Percentiles rank a stretch among this genome's conserved stretches.
These are phyloP conservation scores for Pugionium cornutum DNA, from an alignment of 345 rosid species.

Conservation along the genomic window DNA sequence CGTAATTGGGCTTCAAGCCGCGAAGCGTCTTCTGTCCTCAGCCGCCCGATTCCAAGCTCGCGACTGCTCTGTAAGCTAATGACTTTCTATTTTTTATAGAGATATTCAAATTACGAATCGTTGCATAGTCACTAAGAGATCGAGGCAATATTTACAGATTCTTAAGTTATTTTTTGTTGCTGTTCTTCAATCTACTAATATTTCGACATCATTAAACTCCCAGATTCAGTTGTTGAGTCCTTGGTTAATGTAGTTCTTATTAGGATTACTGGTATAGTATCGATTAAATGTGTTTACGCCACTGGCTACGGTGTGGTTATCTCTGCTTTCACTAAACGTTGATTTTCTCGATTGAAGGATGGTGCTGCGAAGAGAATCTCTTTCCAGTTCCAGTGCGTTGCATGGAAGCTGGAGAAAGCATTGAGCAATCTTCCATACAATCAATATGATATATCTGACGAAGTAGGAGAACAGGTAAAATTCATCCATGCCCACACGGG, in stretches of 20 bases:
- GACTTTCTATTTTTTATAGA: background rate
- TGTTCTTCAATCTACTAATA: too few relatives aligned
- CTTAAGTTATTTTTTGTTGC: too few relatives aligned
- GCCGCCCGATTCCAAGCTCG: conserved; percentile 45
- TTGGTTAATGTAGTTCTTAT: background rate
- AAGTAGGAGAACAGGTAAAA: conserved; percentile 82
- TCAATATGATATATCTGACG: conserved; percentile 79
- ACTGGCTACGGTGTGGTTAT: conserved; percentile 13
- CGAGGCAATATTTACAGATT: background rate
- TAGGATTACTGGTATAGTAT: conserved; percentile 25
- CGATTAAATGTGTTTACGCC: conserved; percentile 11
- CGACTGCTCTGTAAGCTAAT: conserved; percentile 59
- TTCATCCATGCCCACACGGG: background rate
- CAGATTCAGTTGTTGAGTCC: conserved; percentile 23
- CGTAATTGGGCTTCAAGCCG: conserved; percentile 53
- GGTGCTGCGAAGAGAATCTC: conserved; percentile 68
- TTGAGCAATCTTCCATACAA: conserved; percentile 67
- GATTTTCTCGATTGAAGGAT: conserved; percentile 54
- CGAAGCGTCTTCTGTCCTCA: conserved; percentile 58
- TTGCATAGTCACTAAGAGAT: too few relatives aligned
- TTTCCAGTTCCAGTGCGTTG: conserved; percentile 76
- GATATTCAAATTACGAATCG: background rate
- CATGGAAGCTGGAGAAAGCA: conserved; percentile 84
- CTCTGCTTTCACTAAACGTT: conserved; percentile 19
- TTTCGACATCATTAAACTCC: background rate